Evolutionary conservation across 345 rosid species (phyloP), one percentile per base, ranked within the genome.

Genomic region (Lepidium sativum): DNA sequence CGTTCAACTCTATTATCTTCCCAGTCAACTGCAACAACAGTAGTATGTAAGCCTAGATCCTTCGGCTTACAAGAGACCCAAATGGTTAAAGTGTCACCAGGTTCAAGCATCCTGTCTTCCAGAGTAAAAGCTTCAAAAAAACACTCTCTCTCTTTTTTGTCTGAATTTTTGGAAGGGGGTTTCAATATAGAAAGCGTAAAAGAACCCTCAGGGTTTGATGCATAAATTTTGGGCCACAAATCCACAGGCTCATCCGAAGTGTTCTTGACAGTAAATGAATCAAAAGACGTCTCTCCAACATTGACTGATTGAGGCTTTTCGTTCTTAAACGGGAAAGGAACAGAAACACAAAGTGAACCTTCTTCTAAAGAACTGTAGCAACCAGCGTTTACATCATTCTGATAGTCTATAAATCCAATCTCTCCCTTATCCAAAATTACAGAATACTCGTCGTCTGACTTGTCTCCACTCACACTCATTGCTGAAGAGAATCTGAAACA

Each of bases 21-120:
- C 49, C 79, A 68, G 58, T 82, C 86, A 72, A 92, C 71, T 60
- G 82, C 79, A 54, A 92, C 80, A 6, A 78, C 79, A 15, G 94
- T 69, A 0, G 86, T 86, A 71, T 86, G 80, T 84, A 86, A 68
- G 20, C 98, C 97, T 8, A 92, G 78, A 31, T 57, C 86, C 71
- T 62, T 67, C 0, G 97, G 88, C 60, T 84, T 89, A 74, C 94
- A 89, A 68, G 92, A 86, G 2, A 92, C 59, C 94, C 94, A 92
- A 49, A 92, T 62, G 4, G 80, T 83, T 29, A 89, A 72, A 4
- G 77, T 77, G 40, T 84, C 82, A 29, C 80, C 82, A 2, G 97
- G 88, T 62, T 82, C 88, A 51, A 92, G 68, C 81, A 84, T 83
- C 72, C 96, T 78, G 34, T 92, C 97, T 80, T 92, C 98, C 64